Percentiles rank a stretch among this genome's conserved stretches.
Conservation (phyloP, 768 basidiomycete species). For the Hygrocybe coccinea region DNA sequence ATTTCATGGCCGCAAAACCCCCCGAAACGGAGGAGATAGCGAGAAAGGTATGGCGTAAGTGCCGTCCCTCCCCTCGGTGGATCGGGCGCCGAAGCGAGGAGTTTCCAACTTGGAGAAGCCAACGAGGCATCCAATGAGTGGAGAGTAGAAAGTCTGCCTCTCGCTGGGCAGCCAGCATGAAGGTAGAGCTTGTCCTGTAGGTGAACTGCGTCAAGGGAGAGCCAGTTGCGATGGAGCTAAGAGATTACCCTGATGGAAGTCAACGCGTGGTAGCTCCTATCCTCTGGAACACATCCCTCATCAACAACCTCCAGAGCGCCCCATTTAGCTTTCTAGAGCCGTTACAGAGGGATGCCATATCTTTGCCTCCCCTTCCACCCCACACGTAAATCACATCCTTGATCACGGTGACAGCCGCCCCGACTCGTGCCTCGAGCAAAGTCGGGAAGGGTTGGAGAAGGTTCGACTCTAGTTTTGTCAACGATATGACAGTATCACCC, state of each 20-base stretch:
- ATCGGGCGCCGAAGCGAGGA: not conserved
- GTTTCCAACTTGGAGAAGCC: not conserved
- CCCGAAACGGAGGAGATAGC: slow-evolving; percentile 3
- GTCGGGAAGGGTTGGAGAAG: not conserved
- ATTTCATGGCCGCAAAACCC: slow-evolving; percentile 1
- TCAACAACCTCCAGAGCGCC: not conserved
- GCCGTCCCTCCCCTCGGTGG: slow-evolving; percentile 1
- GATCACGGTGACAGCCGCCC: not conserved
- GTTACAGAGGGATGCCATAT: not conserved
- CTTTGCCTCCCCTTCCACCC: slow-evolving; percentile 3
- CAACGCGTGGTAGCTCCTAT: slow-evolving; percentile 1
- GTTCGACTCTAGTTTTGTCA: not conserved
- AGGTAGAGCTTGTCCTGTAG: slow-evolving; percentile 2
- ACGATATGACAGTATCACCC: not conserved
- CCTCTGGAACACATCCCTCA: not conserved
- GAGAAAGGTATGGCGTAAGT: not conserved
- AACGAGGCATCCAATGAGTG: not conserved
- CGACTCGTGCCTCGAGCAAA: not conserved
- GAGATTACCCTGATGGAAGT: not conserved
- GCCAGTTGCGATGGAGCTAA: not conserved
- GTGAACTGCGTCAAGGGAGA: not conserved
- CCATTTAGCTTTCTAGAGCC: not conserved
- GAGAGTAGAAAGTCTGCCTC: not conserved
- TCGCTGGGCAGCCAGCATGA: slow-evolving; percentile 3
- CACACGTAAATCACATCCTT: not conserved